phyloP scores from a whole-genome alignment of 192 early-diverging fungal genomes.

The Chytriomyces sp. region DNA sequence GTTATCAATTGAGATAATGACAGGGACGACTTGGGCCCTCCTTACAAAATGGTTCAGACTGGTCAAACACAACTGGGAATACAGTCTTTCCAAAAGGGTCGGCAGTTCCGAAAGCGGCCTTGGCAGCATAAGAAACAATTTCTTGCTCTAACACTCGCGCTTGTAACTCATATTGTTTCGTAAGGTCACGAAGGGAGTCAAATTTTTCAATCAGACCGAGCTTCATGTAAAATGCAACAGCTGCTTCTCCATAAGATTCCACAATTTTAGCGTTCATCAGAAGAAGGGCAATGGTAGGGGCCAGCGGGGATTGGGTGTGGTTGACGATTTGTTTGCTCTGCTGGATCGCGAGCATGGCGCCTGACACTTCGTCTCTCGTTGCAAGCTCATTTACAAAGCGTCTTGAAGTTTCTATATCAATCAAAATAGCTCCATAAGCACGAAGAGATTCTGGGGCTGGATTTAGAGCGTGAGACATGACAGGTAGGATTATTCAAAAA shows the following conservation, averaged over 20 bases:
- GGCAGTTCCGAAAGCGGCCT: constrained; percentile 20
- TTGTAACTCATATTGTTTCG: background rate
- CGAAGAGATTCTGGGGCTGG: constrained; percentile 83
- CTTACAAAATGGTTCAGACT: background rate
- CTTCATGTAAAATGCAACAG: constrained; percentile 47
- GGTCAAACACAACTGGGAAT: constrained; percentile 1
- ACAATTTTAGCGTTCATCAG: constrained; percentile 47
- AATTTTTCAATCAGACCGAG: constrained; percentile 42
- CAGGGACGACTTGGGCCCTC: too few relatives aligned
- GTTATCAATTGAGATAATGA: too few relatives aligned
- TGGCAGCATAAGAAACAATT: background rate
- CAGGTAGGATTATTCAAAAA: background rate
- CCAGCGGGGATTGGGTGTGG: background rate
- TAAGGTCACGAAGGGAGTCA: constrained; percentile 6
- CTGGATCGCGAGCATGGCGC: constrained; percentile 31
- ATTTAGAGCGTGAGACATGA: background rate
- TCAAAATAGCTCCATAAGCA: constrained; percentile 75
- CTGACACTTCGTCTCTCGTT: constrained; percentile 80
- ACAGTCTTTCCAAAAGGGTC: constrained; percentile 20
- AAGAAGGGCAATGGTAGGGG: constrained; percentile 24
- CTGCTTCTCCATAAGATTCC: constrained; percentile 42
- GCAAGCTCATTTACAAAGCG: constrained; percentile 86
- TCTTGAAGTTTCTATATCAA: constrained; percentile 60
- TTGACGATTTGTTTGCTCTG: background rate
- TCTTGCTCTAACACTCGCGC: background rate